Base-by-base conservation (phyloP, 139 green algal species). In the Diplosphaera chodatii region DNA sequence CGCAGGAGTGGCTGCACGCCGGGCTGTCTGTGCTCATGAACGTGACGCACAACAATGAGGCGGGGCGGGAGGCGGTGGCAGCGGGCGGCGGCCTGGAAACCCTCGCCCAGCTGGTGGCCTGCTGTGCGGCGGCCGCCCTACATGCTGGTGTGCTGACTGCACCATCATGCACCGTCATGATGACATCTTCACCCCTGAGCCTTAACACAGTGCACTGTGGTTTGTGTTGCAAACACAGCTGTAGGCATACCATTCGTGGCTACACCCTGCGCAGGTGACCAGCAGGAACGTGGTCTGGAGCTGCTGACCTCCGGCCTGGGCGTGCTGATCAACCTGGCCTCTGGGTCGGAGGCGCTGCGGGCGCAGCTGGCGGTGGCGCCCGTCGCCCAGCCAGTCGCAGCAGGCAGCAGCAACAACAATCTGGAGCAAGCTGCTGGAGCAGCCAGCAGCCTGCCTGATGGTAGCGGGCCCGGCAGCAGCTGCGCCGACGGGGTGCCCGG, bases 291-390 rank as follows among this genome's bases (percentile, higher is more conserved):
- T 25, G 48, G 48, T 18, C 22, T 18, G 18, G 48, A 59, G 48
- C 48, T 59, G 48, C 48, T 59, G 48, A n/a, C 48, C 48, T 27
- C 16, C 10, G 48, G 48, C 48, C 67, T 94, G n/a, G 88, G 84
- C 0, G 71, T 92, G 70, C 79, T 93, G 10, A 93, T 92, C 72
- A 94, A 94, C 72, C 63, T 93, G 30, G 83, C 68, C 23, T 79
- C 88, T 67, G 37, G 75, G 23, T 28, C n/a, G 13, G 33, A 15
- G 13, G 31, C 22, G 1, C 59, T 66, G 68, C 37, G 41, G 55
- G 66, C 63, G 31, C 55, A 40, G 28, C 41, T 77, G 55, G 55
- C 68, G 68, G 22, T n/a, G 34, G 30, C 37, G 48, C 40, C 37
- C 68, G 32, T 78, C 62, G n/a, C 28, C 22, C 10, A 28, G 22